phyloP scores from a whole-genome alignment of 345 rosid genomes.

The Ceriops tagal region DNA sequence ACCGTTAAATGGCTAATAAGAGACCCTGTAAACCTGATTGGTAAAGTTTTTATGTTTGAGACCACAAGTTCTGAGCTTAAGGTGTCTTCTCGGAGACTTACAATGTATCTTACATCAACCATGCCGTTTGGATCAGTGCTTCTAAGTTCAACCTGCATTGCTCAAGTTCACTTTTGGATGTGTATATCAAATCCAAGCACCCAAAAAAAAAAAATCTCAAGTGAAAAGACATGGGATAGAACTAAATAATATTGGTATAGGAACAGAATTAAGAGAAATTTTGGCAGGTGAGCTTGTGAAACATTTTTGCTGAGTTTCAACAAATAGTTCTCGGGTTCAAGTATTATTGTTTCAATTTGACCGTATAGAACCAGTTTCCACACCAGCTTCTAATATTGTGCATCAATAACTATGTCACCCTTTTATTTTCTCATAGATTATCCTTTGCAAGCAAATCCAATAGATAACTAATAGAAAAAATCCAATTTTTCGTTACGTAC shows the following conservation, averaged over 20 bases:
- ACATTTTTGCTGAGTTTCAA: no score
- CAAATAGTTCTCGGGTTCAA: no score
- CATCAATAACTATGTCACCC: neutral
- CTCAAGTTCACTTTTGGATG: neutral
- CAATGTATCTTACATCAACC: conserved; percentile 51
- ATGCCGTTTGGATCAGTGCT: conserved; percentile 40
- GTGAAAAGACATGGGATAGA: neutral
- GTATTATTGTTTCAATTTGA: no score
- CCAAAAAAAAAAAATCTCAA: neutral
- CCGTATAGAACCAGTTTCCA: neutral
- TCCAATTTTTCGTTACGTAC: neutral
- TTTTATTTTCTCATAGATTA: neutral
- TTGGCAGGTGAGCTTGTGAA: no score
- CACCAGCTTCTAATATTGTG: neutral
- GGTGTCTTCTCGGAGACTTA: conserved; percentile 46
- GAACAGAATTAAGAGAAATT: no score
- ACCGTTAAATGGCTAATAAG: conserved; percentile 67
- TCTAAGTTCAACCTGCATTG: conserved; percentile 57
- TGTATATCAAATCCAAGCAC: neutral
- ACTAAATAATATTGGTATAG: no score
- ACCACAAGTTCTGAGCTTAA: conserved; percentile 56
- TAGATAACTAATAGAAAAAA: neutral
- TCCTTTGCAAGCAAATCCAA: neutral
- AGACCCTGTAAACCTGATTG: conserved; percentile 45
- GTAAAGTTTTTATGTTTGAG: conserved; percentile 42